Conservation (phyloP, 805 yeast genomes). For the Candida ipomoeae region DNA sequence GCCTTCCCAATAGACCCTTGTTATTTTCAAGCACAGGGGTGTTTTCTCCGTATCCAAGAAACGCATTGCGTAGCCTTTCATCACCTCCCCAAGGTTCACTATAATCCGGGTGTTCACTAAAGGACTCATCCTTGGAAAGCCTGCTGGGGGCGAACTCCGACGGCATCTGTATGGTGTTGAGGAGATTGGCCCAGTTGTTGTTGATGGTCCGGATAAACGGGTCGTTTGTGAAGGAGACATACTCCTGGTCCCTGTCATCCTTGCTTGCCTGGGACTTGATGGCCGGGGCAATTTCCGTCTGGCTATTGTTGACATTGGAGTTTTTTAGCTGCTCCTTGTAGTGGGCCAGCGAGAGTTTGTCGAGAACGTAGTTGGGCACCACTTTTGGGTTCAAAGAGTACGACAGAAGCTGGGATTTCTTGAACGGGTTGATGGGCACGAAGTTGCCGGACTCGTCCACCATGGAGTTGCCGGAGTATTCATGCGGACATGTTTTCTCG, state of each 20-base stretch:
- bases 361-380: conserved; percentile 64
- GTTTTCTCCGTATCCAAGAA: conserved; percentile 38
- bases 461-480: conserved; percentile 6
- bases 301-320: conserved; percentile 25
- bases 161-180: conserved; percentile 45
- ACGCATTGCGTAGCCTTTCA: conserved; percentile 51
- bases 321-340: conserved; percentile 34
- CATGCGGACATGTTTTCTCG: background rate
- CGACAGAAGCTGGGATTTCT: conserved; percentile 23
- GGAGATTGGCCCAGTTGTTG: conserved; percentile 49
- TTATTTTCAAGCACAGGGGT: conserved; percentile 21
- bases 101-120: conserved; percentile 39
- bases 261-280: conserved; percentile 9
- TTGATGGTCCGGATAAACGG: conserved; percentile 36
- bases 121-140: conserved; percentile 23
- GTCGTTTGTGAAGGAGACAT: conserved; percentile 34
- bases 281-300: conserved; percentile 10
- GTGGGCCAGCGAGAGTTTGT: conserved; percentile 44
- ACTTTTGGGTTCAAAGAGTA: conserved; percentile 35
- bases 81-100: conserved; percentile 67
- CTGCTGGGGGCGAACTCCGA: conserved; percentile 32
- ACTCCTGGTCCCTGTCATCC: conserved; percentile 27
- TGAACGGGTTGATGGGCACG: conserved; percentile 23
- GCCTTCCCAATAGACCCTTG: conserved; percentile 12
- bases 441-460: conserved; percentile 10